phyloP scores from a whole-genome alignment of 1,284 basidiomycete species.

The Spongispora temasekensis region DNA sequence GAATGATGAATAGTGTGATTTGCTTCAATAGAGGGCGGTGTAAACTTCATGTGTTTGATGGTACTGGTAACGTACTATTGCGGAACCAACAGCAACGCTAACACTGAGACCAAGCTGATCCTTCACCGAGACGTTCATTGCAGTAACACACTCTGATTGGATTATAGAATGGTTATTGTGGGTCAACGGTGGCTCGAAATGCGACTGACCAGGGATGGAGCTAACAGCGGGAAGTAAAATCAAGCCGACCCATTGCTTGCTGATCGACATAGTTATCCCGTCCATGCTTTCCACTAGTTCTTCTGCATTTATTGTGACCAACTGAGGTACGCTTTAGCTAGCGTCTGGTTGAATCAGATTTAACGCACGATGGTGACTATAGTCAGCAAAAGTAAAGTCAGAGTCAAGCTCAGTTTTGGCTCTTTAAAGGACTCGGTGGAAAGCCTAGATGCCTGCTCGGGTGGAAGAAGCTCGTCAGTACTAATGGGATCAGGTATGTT shows the following conservation, averaged over 20 bases:
- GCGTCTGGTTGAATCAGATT: neutral
- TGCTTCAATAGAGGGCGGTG: slow-evolving; percentile 50
- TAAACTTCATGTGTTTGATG: neutral
- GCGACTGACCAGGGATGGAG: slow-evolving; percentile 68
- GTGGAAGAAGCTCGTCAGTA: slow-evolving; percentile 26
- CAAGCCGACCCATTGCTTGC: slow-evolving; percentile 80
- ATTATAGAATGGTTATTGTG: neutral
- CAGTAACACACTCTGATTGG: slow-evolving; percentile 79
- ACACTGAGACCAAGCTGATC: slow-evolving; percentile 74
- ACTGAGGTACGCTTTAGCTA: slow-evolving; percentile 38
- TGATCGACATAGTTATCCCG: slow-evolving; percentile 55
- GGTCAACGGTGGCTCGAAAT: neutral
- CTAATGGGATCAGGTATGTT: slow-evolving; percentile 15
- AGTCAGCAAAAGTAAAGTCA: slow-evolving; percentile 59
- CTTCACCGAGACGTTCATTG: slow-evolving; percentile 86
- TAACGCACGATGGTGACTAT: slow-evolving; percentile 64
- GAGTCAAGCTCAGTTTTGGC: slow-evolving; percentile 60
- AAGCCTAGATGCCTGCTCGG: slow-evolving; percentile 19
- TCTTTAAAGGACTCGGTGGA: slow-evolving; percentile 34
- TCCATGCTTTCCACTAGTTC: slow-evolving; percentile 82
- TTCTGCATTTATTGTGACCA: slow-evolving; percentile 84
- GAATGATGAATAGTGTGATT: slow-evolving; percentile 72
- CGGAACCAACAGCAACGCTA: slow-evolving; percentile 87
- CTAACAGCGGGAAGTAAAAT: slow-evolving; percentile 89
- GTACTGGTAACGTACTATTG: slow-evolving; percentile 60